Evolutionary conservation across 2,329 filamentous ascomycete genomes (phyloP).

Genomic region (Paracamarosporium sp.): DNA sequence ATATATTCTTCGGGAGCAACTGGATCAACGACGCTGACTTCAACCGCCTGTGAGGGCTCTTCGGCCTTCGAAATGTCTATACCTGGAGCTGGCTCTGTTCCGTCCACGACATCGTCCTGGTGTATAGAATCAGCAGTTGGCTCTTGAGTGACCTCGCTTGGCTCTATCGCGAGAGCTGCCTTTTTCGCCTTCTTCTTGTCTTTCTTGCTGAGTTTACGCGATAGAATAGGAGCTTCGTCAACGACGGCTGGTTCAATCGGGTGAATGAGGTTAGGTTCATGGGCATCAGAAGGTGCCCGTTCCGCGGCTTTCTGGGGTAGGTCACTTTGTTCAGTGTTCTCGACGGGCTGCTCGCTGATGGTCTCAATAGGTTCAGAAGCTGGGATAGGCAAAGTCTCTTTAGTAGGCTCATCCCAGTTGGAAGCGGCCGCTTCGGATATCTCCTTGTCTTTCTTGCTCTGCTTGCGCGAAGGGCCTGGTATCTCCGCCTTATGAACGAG

Average conservation of each 20-base stretch:
- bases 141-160: slow-evolving; percentile 7
- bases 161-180: slow-evolving; percentile 5
- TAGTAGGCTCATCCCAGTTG: slow-evolving; percentile 13
- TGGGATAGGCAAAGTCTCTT: neutral
- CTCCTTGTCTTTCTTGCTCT: slow-evolving; percentile 34
- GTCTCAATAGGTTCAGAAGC: neutral
- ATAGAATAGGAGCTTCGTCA: slow-evolving; percentile 16
- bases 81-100: neutral
- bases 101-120: neutral
- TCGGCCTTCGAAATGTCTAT: neutral
- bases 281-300: neutral
- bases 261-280: neutral
- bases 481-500: slow-evolving; percentile 10
- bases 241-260: neutral
- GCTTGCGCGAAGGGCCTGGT: slow-evolving; percentile 8
- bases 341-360: neutral
- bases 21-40: neutral
- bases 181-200: slow-evolving; percentile 48
- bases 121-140: neutral
- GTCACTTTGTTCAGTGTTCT: neutral
- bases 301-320: neutral
- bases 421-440: slow-evolving; percentile 19
- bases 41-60: neutral
- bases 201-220: slow-evolving; percentile 32
- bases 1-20: neutral